Evolutionary conservation across 345 rosid genomes (phyloP), one percentile per base, ranked within the genome.

Genomic region (Hibiscus tridactylites): DNA sequence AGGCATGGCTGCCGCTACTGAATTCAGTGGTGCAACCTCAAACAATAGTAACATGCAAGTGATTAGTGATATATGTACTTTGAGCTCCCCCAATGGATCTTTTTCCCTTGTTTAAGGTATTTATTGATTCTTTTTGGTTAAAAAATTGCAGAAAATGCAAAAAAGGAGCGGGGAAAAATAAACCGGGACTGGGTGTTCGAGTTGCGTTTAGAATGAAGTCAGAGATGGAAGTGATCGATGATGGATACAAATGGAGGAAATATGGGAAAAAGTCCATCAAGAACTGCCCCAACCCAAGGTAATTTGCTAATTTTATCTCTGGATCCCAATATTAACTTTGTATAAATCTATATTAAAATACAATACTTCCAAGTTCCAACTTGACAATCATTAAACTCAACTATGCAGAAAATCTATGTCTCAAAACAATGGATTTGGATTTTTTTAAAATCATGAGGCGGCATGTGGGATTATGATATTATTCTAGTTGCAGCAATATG

Each of bases 161-260:
- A 61, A 61, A n/a, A 63, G 72, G 71, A 65, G 50, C 65, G 75
- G 83, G 76, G 82, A 85, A 62, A 29, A 78, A 39, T 49, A 88
- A 82, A 78, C 0, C 6, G 68, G 84, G 81, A 61, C 73, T 11
- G 75, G 83, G 75, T 12, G 73, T 61, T 52, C 79, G 95, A 74
- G 88, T 91, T 75, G 97, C 98, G 74, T 91, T 94, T 73, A 82
- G 88, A 77, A 94, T 90, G 19, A 85, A 85, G 79, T 90, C 98
- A 39, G 88, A 91, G 77, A 62, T 85, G 65, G 98, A 94, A 65
- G 81, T 90, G 37, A 87, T 94, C 89, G 96, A 94, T 68, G 98
- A 94, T 83, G 98, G 97, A 13, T 93, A 77, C 53, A 91, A 86
- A 73, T 93, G 97, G 98, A 86, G 98, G 79, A 93, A 93, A 49